phyloP scores from a whole-genome alignment of 1,139 yeast genomes.

The Candida tropicalis region DNA sequence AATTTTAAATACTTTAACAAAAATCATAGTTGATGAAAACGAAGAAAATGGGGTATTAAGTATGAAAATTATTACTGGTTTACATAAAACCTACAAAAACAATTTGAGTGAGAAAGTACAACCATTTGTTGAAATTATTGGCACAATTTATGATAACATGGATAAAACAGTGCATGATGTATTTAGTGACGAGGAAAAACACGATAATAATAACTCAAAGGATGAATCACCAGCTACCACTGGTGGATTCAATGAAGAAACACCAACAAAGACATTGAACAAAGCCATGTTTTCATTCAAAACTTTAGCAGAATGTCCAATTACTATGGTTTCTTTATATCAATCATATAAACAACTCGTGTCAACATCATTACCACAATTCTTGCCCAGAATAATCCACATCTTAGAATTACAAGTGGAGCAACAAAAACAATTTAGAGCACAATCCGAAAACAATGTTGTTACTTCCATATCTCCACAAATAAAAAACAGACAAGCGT shows the following conservation, averaged over 20 bases:
- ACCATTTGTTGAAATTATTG: constrained; percentile 77
- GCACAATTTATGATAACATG: constrained; percentile 77
- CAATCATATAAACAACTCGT: constrained; percentile 83
- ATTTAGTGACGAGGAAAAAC: constrained; percentile 32
- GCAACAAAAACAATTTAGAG: constrained; percentile 43
- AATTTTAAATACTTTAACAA: constrained; percentile 63
- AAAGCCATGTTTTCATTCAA: constrained; percentile 82
- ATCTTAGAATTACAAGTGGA: constrained; percentile 76
- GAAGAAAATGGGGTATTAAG: constrained; percentile 95
- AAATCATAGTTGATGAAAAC: constrained; percentile 71
- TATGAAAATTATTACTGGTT: constrained; percentile 84
- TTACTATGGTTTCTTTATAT: constrained; percentile 89
- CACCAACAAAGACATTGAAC: constrained; percentile 41
- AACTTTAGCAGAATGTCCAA: constrained; percentile 94
- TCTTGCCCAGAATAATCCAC: constrained; percentile 81
- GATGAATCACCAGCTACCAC: constrained; percentile 37
- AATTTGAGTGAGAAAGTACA: constrained; percentile 71
- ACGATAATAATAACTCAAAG: constrained; percentile 34
- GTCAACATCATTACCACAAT: constrained; percentile 68
- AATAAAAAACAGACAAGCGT: constrained; percentile 77
- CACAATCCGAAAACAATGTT: constrained; percentile 61
- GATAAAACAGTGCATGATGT: constrained; percentile 72
- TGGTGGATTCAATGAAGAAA: constrained; percentile 31
- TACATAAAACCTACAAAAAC: constrained; percentile 83
- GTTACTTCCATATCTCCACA: constrained; percentile 57